Conservation (phyloP, 2,329 filamentous ascomycete species). For the Penicillium italicum region DNA sequence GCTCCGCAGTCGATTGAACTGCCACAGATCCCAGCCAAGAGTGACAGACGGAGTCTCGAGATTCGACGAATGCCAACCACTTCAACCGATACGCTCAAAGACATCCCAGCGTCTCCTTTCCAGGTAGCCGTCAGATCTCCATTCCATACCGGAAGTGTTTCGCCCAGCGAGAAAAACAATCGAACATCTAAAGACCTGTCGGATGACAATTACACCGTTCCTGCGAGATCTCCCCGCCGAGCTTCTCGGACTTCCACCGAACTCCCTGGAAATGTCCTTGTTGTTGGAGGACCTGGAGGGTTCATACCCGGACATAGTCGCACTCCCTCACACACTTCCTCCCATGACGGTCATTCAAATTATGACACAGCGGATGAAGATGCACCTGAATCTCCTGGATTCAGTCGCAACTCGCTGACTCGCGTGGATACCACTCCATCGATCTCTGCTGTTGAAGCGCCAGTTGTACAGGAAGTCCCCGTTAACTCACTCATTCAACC, state of each 20-base stretch:
- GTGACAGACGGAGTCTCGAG: slow-evolving; percentile 3
- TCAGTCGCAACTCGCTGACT: neutral
- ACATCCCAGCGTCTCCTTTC: neutral
- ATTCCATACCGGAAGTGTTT: slow-evolving; percentile 7
- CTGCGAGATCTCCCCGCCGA: slow-evolving; percentile 2
- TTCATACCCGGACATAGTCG: slow-evolving; percentile 9
- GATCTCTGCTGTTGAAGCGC: neutral
- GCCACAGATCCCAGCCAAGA: neutral
- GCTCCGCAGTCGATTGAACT: neutral
- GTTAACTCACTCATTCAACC: neutral
- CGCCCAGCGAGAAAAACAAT: neutral
- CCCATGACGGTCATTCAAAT: slow-evolving; percentile 25
- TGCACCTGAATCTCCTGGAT: slow-evolving; percentile 12
- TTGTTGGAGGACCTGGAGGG: neutral
- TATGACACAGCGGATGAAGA: slow-evolving; percentile 35
- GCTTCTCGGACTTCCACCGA: neutral
- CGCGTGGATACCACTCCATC: neutral
- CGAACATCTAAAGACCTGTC: slow-evolving; percentile 2
- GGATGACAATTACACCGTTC: neutral
- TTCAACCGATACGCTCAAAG: neutral
- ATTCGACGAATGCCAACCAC: neutral
- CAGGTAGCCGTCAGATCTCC: slow-evolving; percentile 2
- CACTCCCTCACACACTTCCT: slow-evolving; percentile 15
- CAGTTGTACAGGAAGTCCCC: neutral
- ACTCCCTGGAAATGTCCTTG: neutral